Percentiles rank a stretch among this genome's conserved stretches.
Evolutionary conservation across 192 early-diverging fungal species (phyloP).

Genomic region (Lobosporangium transversale): DNA sequence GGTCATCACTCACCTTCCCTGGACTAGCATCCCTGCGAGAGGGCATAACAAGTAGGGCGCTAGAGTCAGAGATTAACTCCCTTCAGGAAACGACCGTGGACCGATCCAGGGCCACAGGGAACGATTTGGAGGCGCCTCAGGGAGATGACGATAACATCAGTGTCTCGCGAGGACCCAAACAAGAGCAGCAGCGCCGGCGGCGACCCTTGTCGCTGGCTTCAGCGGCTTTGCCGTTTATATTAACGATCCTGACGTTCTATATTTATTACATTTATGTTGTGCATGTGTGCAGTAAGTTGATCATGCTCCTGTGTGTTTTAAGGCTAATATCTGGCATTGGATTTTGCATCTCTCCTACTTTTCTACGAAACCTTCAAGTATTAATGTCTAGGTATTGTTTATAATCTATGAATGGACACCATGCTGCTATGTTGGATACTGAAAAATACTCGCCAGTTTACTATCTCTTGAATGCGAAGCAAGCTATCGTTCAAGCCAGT

Average conservation of each 20-base stretch:
- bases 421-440: no score
- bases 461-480: constrained; percentile 11
- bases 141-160: constrained; percentile 3
- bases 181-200: background rate
- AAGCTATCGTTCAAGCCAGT: constrained; percentile 14
- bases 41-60: background rate
- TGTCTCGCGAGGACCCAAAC: background rate
- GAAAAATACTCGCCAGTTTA: no score
- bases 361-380: background rate
- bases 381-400: background rate
- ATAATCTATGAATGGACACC: background rate
- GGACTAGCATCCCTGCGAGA: background rate
- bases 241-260: constrained; percentile 19
- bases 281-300: constrained; percentile 34
- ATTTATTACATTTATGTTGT: constrained; percentile 43
- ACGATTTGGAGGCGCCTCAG: background rate
- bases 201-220: constrained; percentile 9
- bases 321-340: background rate
- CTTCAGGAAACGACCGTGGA: background rate
- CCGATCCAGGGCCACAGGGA: background rate
- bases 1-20: constrained; percentile 19
- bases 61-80: no score
- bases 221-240: constrained; percentile 17
- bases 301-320: background rate
- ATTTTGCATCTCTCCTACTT: background rate